Conservation (phyloP, 768 basidiomycete genomes). For the Rossbeevera mucosa region DNA sequence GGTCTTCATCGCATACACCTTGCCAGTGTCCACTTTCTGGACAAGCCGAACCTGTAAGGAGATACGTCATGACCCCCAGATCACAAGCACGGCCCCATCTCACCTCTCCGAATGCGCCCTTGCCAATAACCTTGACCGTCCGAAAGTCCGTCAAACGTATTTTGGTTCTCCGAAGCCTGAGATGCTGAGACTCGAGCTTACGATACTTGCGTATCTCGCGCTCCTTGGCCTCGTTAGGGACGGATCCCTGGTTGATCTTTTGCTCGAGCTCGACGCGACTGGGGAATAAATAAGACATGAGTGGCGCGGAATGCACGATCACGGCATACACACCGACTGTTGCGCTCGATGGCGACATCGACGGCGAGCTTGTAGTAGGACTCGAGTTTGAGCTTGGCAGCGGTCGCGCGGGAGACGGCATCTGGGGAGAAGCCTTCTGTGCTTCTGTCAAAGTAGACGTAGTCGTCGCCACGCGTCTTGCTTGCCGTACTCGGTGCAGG, state of each 20-base stretch:
- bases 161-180: slow-evolving; percentile 89
- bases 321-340: slow-evolving; percentile 62
- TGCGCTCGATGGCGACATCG: slow-evolving; percentile 92
- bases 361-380: slow-evolving; percentile 98
- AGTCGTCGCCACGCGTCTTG: slow-evolving; percentile 43
- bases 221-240: slow-evolving; percentile 78
- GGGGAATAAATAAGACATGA: slow-evolving; percentile 1
- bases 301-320: slow-evolving; percentile 4
- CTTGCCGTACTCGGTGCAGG: slow-evolving; percentile 29
- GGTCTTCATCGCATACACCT: slow-evolving; percentile 99
- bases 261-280: slow-evolving; percentile 91
- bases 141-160: slow-evolving; percentile 91
- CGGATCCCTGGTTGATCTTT: slow-evolving; percentile 68
- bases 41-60: slow-evolving; percentile 76
- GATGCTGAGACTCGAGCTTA: slow-evolving; percentile 81
- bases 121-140: slow-evolving; percentile 97
- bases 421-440: slow-evolving; percentile 79
- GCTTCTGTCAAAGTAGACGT: slow-evolving; percentile 94
- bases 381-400: slow-evolving; percentile 94
- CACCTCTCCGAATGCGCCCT: slow-evolving; percentile 98
- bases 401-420: slow-evolving; percentile 84
- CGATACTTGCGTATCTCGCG: slow-evolving; percentile 85
- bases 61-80: slow-evolving; percentile 1
- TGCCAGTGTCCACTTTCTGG: slow-evolving; percentile 95
- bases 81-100: slow-evolving; percentile 14